These are phyloP conservation scores for Boletus rufocinnamomeus DNA, from an alignment of 768 basidiomycete species.

Conservation along the genomic window DNA sequence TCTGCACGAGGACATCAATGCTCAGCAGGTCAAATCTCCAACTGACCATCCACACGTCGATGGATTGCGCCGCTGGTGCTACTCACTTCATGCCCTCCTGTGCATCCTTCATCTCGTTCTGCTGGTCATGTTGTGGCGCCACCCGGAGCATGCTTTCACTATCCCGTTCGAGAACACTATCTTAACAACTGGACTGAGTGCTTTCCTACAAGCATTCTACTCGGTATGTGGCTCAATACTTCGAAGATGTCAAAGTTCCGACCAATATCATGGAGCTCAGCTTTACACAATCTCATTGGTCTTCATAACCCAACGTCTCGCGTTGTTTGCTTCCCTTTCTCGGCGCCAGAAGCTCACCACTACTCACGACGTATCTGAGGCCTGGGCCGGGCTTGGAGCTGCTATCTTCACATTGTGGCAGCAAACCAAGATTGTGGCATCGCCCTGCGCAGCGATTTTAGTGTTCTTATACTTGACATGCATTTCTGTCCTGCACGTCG, in stretches of 20 bases:
- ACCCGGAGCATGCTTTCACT: neutral
- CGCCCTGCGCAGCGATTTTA: neutral
- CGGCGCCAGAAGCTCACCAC: neutral
- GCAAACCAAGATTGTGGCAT: neutral
- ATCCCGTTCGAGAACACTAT: neutral
- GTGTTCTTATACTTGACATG: neutral
- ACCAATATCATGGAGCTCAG: neutral
- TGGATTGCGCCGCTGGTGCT: neutral
- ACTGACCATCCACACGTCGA: neutral
- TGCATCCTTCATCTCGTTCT: neutral
- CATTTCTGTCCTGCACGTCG: neutral
- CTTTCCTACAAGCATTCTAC: slow-evolving; percentile 2
- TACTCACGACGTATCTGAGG: neutral
- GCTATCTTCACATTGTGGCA: neutral
- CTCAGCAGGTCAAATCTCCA: neutral
- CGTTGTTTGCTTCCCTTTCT: neutral
- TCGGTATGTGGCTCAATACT: neutral
- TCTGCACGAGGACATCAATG: neutral
- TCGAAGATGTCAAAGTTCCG: neutral
- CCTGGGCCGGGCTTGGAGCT: neutral
- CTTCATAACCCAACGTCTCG: neutral
- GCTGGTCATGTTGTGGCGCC: neutral
- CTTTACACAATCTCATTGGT: neutral
- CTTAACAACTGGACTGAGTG: neutral
- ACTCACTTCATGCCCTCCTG: neutral